Percentiles rank a stretch among this genome's conserved stretches.
Evolutionary conservation across 1,284 basidiomycete genomes (phyloP).

Genomic region (Xanthoconium separans): DNA sequence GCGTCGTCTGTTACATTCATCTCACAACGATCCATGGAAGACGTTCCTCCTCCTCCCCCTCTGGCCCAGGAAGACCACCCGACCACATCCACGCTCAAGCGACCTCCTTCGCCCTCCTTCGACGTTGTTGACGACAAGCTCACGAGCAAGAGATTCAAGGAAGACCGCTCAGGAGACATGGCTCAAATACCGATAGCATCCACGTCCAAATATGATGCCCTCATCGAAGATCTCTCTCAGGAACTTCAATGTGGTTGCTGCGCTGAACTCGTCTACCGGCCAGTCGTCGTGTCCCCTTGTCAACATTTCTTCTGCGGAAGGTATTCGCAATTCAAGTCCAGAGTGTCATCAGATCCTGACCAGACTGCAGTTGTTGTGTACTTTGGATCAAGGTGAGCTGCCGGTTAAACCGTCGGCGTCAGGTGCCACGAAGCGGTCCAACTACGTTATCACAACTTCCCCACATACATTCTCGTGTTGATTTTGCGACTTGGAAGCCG

Average conservation of each 20-base stretch:
- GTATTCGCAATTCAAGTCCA: conserved; percentile 39
- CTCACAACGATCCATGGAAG: conserved; percentile 26
- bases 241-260: conserved; percentile 83
- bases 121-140: conserved; percentile 47
- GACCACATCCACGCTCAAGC: conserved; percentile 48
- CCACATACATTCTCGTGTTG: background rate
- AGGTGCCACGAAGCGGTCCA: conserved; percentile 2
- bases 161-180: conserved; percentile 35
- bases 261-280: conserved; percentile 71
- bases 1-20: conserved; percentile 14
- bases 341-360: conserved; percentile 9
- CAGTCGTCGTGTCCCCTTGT: conserved; percentile 74
- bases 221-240: conserved; percentile 62
- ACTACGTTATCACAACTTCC: background rate
- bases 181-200: conserved; percentile 11
- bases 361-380: conserved; percentile 58
- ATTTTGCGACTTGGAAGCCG: background rate
- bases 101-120: conserved; percentile 60
- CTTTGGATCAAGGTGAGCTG: conserved; percentile 75
- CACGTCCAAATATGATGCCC: conserved; percentile 28
- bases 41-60: conserved; percentile 1
- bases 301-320: conserved; percentile 86
- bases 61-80: conserved; percentile 17
- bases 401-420: background rate
- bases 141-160: conserved; percentile 61